Base-by-base conservation (phyloP, 805 yeast genomes). In the Lipomyces spencermartinsiae region DNA sequence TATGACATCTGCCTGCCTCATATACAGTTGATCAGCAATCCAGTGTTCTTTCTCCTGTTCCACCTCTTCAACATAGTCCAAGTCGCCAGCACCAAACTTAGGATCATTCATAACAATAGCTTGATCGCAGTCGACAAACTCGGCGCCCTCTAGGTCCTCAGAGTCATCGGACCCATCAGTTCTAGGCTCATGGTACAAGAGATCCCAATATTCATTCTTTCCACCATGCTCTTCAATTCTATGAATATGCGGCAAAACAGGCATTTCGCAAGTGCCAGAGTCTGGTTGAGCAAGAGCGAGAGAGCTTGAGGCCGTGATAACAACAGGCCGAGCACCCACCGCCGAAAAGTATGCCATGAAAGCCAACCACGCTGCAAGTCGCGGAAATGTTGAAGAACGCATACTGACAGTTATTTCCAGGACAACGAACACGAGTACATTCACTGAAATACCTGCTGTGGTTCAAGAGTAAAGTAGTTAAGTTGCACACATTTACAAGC, bases 151-250 rank as follows among this genome's bases (percentile, higher is more conserved):
- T 35, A 35, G 53, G 12, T 63, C 62, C 29, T 59, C 22, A 14
- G 59, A 59, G 35, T 56, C 65, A 16, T 43, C 35, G 29, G 49
- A 22, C 14, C 22, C 19, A 22, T 29, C 60, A 31, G 43, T 35
- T 35, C 16, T 16, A 54, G 64, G 25, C 14, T 39, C 57, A 22
- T 33, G 31, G 25, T 37, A 29, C 16, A 58, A 57, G 12, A 64
- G 61, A 16, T 49, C 58, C 35, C 49, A 59, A 19, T 59, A 56
- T 6, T 34, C 62, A 25, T n/a, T 25, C 3, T 2, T 25, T 16
- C 43, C 33, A n/a, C 62, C 62, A 39, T 65, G 68, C 53, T 54
- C 58, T 25, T 55, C 51, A 35, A 59, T 64, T 25, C 53, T 63
- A 12, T 53, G 55, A 7, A 16, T 22, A 16, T 16, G 33, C 8